phyloP scores from a whole-genome alignment of 257 asterid genomes.

The Nicotiana benthamiana region DNA sequence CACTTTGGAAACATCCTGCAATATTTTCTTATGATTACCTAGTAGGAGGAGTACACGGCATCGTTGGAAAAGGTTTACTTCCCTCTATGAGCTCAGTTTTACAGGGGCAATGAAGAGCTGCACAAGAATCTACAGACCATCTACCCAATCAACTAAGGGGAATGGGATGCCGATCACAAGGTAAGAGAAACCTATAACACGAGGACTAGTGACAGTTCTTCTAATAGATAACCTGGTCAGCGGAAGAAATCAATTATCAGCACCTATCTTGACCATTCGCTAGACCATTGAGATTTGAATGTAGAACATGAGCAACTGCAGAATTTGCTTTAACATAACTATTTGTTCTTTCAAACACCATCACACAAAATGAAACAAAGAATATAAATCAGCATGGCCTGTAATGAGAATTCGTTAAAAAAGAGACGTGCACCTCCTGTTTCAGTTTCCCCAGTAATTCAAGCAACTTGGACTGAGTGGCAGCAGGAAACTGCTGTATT shows the following conservation, averaged over 20 bases:
- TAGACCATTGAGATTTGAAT: neutral
- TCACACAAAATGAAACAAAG: neutral
- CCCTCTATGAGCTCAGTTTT: neutral
- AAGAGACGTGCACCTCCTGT: constrained; percentile 47
- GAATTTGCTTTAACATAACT: neutral
- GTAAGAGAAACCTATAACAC: neutral
- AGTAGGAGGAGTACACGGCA: neutral
- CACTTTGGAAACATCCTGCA: neutral
- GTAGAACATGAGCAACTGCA: neutral
- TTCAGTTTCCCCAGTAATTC: constrained; percentile 72
- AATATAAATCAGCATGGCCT: neutral
- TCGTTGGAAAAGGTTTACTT: neutral
- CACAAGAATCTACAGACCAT: neutral
- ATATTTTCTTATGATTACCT: neutral
- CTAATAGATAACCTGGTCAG: neutral
- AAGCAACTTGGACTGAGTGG: constrained; percentile 83
- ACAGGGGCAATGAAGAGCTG: neutral
- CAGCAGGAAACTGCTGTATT: constrained; percentile 82
- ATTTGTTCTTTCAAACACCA: neutral
- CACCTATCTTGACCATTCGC: neutral
- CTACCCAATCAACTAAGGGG: neutral
- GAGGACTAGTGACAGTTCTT: neutral
- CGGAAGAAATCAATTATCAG: neutral
- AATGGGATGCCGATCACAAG: neutral
- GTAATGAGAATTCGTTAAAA: neutral